Conservation (phyloP, 2,329 filamentous ascomycete species). For the Arthrocladium fulminans region DNA sequence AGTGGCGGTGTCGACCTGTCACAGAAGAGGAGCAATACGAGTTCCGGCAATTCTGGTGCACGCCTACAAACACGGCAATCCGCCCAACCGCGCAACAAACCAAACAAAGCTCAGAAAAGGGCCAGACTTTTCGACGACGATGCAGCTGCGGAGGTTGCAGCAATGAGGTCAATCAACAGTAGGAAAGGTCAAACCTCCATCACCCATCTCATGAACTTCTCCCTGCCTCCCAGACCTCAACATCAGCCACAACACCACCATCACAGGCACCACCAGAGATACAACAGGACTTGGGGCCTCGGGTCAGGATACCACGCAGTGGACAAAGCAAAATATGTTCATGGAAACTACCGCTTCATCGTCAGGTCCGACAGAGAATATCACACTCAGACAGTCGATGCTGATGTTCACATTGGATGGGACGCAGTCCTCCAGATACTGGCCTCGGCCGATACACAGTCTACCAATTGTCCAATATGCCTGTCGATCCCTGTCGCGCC, state of each 20-base stretch:
- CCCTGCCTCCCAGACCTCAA: slow-evolving; percentile 64
- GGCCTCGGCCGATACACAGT: slow-evolving; percentile 80
- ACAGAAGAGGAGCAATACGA: slow-evolving; percentile 31
- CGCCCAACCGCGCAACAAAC: slow-evolving; percentile 57
- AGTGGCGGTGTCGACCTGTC: slow-evolving; percentile 11
- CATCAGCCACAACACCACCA: slow-evolving; percentile 41
- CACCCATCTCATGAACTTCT: slow-evolving; percentile 91
- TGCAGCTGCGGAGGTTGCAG: slow-evolving; percentile 68
- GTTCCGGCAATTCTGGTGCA: slow-evolving; percentile 34
- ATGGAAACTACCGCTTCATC: slow-evolving; percentile 96
- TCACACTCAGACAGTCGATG: slow-evolving; percentile 68
- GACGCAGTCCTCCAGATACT: slow-evolving; percentile 81
- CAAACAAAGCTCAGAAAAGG: slow-evolving; percentile 73
- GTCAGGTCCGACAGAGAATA: slow-evolving; percentile 78
- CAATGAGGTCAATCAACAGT: slow-evolving; percentile 55
- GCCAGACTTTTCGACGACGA: slow-evolving; percentile 73
- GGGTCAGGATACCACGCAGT: slow-evolving; percentile 82
- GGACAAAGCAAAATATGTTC: slow-evolving; percentile 86
- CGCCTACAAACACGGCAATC: slow-evolving; percentile 31
- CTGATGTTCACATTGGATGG: slow-evolving; percentile 88
- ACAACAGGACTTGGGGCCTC: slow-evolving; percentile 71
- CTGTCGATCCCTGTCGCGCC: slow-evolving; percentile 86
- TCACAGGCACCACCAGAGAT: slow-evolving; percentile 51
- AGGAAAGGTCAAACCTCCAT: slow-evolving; percentile 93
- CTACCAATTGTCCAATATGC: slow-evolving; percentile 86